These are phyloP conservation scores for Lentinus polychrous DNA, from an alignment of 1,284 basidiomycete species.

Conservation along the genomic window DNA sequence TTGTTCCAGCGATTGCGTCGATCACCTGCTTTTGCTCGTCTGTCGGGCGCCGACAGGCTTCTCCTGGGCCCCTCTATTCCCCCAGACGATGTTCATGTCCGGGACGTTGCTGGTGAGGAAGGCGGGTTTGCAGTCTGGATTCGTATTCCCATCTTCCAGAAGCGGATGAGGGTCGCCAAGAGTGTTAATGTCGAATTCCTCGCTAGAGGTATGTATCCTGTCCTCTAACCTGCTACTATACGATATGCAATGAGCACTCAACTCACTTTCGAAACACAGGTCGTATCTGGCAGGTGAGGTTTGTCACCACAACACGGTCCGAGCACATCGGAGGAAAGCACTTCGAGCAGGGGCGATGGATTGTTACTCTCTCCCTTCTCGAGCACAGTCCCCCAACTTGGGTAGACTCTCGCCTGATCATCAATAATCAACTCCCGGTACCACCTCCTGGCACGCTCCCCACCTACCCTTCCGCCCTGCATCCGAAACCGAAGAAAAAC, in stretches of 20 bases:
- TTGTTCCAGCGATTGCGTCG: slow-evolving; percentile 56
- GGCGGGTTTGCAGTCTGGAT: slow-evolving; percentile 49
- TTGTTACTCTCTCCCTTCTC: slow-evolving; percentile 43
- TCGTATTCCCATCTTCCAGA: slow-evolving; percentile 56
- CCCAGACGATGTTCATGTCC: slow-evolving; percentile 46
- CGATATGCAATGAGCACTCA: background rate
- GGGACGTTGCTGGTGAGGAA: slow-evolving; percentile 36
- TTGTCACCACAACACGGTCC: slow-evolving; percentile 32
- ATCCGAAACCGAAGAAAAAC: too few relatives aligned
- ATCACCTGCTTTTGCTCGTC: slow-evolving; percentile 38
- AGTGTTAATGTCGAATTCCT: slow-evolving; percentile 56
- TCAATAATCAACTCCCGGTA: slow-evolving; percentile 33
- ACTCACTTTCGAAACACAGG: slow-evolving; percentile 28
- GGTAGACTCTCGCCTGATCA: slow-evolving; percentile 49
- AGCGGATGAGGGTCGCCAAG: slow-evolving; percentile 59
- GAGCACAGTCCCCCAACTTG: slow-evolving; percentile 56
- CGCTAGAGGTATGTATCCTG: slow-evolving; percentile 45
- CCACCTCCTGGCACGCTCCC: slow-evolving; percentile 5
- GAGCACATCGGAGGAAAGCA: slow-evolving; percentile 13
- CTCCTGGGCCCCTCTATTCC: slow-evolving; percentile 44
- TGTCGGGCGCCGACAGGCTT: slow-evolving; percentile 50
- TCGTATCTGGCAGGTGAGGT: slow-evolving; percentile 55
- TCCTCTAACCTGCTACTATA: too few relatives aligned
- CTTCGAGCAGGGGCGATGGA: slow-evolving; percentile 42
- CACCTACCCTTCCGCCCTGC: slow-evolving; percentile 7